Base-by-base conservation (phyloP, 2,329 filamentous ascomycete species). In the Fusarium sp. region DNA sequence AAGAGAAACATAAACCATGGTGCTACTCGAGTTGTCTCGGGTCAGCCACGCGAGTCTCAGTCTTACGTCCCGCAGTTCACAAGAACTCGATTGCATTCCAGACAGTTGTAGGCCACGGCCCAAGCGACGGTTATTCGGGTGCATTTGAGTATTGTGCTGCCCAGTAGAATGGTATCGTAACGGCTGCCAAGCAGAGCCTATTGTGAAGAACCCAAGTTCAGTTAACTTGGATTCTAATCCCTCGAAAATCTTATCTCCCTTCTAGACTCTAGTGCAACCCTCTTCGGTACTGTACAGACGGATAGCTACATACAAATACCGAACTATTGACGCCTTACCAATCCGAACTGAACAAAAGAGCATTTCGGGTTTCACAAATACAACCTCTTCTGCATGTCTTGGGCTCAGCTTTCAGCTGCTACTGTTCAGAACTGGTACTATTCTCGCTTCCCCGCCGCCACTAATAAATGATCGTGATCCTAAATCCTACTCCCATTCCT, bases 1-100 rank as follows among this genome's bases (percentile, higher is more conserved):
- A 57, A 24, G 38, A 35, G 47, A 63, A 44, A 53, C 49, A 61
- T 39, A 52, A 24, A 53, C 38, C 35, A 26, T 38, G 33, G 43
- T 41, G 37, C 43, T 23, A 43, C 44, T 44, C 13, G 21, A 37
- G 39, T 35, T 70, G 53, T 74, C 69, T 74, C 69, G 59, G 69
- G 57, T 49, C 50, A 47, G 71, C 68, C 69, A 70, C 59, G 58
- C 66, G 65, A 58, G 64, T 64, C 61, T 62, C 53, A 67, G 48
- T 52, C 50, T 46, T 39, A 35, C 61, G 43, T 44, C 42, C 41
- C 57, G 15, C 57, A 38, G 46, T 37, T 23, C 23, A 49, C 42
- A 39, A 52, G 47, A 66, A 43, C 21, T 47, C 33, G 31, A 29
- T 46, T 28, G 24, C 60, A 66, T 69, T 66, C 66, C 55, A 50